Evolutionary conservation across 352 stramenopile genomes (phyloP).

Genomic region (Phytopythium oedochilum): DNA sequence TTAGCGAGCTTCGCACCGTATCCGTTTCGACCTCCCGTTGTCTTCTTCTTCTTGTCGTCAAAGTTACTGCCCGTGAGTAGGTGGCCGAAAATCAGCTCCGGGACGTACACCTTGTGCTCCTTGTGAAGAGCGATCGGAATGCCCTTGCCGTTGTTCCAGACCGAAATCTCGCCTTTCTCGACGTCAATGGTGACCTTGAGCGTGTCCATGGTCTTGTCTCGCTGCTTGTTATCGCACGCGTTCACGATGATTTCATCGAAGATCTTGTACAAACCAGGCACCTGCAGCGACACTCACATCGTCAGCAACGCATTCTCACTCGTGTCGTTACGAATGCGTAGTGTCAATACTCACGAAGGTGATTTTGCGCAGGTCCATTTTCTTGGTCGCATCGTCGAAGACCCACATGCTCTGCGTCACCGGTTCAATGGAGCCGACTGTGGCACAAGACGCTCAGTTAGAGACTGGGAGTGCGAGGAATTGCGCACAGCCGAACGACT

Average conservation of each 20-base stretch:
- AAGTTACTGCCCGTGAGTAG: slow-evolving; percentile 98
- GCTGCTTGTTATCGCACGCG: slow-evolving; percentile 99
- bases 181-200: slow-evolving; percentile 94
- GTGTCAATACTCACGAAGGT: slow-evolving; percentile 68
- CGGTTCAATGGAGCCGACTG: slow-evolving; percentile 88
- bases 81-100: slow-evolving; percentile 97
- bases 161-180: slow-evolving; percentile 91
- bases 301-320: neutral
- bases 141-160: slow-evolving; percentile 97
- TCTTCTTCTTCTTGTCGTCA: slow-evolving; percentile 96
- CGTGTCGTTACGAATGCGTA: neutral
- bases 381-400: slow-evolving; percentile 85
- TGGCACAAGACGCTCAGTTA: neutral
- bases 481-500: neutral
- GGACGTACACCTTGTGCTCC: slow-evolving; percentile 97
- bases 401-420: slow-evolving; percentile 92
- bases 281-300: slow-evolving; percentile 19
- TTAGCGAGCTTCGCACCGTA: slow-evolving; percentile 99
- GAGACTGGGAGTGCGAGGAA: neutral
- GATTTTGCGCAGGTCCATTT: slow-evolving; percentile 92
- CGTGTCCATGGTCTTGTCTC: slow-evolving; percentile 94
- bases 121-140: slow-evolving; percentile 97
- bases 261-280: slow-evolving; percentile 97
- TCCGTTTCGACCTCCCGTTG: slow-evolving; percentile 93
- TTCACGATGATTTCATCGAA: slow-evolving; percentile 99